A percentile compares a stretch with the other conserved stretches of the same genome.
Conservation (phyloP, 208 protist genomes). For the Wallacemonas collosoma region DNA sequence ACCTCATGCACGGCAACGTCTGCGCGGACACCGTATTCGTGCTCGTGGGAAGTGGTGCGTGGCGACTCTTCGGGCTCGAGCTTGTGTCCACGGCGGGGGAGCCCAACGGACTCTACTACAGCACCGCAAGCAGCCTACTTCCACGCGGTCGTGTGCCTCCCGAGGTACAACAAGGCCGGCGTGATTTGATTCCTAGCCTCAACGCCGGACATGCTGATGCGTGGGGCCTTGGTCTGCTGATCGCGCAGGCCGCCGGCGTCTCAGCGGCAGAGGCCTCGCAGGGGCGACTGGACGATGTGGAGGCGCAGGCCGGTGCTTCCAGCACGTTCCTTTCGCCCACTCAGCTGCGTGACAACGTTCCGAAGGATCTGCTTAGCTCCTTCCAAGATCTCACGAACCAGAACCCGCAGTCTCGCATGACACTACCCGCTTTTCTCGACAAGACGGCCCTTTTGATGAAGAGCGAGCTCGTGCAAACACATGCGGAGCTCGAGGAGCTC, state of each 20-base stretch:
- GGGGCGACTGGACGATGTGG: slow-evolving; percentile 23
- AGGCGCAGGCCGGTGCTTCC: slow-evolving; percentile 8
- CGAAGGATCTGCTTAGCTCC: slow-evolving; percentile 45
- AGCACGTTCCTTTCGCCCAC: neutral
- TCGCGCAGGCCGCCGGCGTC: slow-evolving; percentile 66
- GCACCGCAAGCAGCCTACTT: neutral
- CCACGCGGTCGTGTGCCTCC: slow-evolving; percentile 26
- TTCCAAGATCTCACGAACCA: slow-evolving; percentile 50
- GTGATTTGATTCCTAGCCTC: neutral
- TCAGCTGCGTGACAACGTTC: slow-evolving; percentile 31
- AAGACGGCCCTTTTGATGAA: slow-evolving; percentile 58
- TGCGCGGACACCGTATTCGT: slow-evolving; percentile 71
- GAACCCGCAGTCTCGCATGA: slow-evolving; percentile 50
- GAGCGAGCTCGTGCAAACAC: slow-evolving; percentile 64
- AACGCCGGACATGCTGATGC: slow-evolving; percentile 53
- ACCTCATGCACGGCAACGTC: slow-evolving; percentile 83
- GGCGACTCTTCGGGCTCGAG: slow-evolving; percentile 85
- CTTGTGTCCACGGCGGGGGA: slow-evolving; percentile 37
- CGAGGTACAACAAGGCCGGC: slow-evolving; percentile 21
- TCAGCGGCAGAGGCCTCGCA: slow-evolving; percentile 27
- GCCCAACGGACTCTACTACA: slow-evolving; percentile 23
- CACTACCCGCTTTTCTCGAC: slow-evolving; percentile 50
- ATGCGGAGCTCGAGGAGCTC: slow-evolving; percentile 63
- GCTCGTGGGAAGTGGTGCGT: slow-evolving; percentile 56
- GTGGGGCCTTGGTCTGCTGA: slow-evolving; percentile 79